Base-by-base conservation (phyloP, 495 filamentous ascomycete genomes). In the Oidiodendron maius region DNA sequence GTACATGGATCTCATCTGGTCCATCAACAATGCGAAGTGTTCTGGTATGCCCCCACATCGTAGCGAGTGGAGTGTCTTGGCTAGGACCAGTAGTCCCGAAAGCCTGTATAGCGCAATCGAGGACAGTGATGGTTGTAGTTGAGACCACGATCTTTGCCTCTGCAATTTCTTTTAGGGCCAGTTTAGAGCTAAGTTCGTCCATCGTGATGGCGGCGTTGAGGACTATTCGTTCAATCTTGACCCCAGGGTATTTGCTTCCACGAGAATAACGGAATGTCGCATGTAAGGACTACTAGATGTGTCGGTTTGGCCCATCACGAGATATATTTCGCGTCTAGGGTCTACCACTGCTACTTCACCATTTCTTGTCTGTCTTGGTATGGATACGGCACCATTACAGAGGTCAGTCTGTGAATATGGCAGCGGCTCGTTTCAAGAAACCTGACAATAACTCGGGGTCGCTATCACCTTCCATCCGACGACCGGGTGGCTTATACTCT, bases 291-390 rank as follows among this genome's bases (percentile, higher is more conserved):
- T 72, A 68, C 91, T 80, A 43, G 69, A 58, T 28, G 88, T 67
- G 57, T 89, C 81, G 11, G 76, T 77, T 70, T 95, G 94, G 60
- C 86, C 90, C 87, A 96, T 93, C 41, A 94, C 87, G 21, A 96
- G 78, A 67, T 95, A 96, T 53, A 95, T 65, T 62, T 83, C 80
- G 72, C 90, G 95, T 56, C 90, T 77, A 44, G 89, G 88, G 63
- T 96, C 90, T 91, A 18, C 90, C 90, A 45, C 90, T 90, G 49
- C 84, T 89, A 52, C 83, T 89, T 90, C 90, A 96, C 90, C 90
- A 96, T 87, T 96, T 96, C 83, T 87, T n/a, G n/a, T n/a, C n/a
- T n/a, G n/a, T n/a, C n/a, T n/a, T n/a, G n/a, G n/a, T n/a, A n/a
- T n/a, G n/a, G n/a, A n/a, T n/a, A n/a, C n/a, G n/a, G n/a, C n/a